Conservation (phyloP, 1,139 yeast species). For the Petasospora rhodanensis region DNA sequence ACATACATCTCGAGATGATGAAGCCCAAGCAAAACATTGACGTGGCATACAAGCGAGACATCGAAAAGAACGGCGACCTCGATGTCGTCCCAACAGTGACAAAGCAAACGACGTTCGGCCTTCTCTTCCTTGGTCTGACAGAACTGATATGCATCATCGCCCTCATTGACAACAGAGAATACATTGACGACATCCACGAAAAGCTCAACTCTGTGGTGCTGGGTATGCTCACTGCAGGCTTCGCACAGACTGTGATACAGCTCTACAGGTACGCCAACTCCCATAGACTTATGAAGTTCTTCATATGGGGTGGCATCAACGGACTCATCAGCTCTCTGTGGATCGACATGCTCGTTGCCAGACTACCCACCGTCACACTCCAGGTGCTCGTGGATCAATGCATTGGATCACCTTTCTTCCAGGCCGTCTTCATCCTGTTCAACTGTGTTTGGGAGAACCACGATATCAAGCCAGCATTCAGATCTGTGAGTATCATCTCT, state of each 20-base stretch:
- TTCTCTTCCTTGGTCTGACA: constrained; percentile 10
- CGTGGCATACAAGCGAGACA: constrained; percentile 12
- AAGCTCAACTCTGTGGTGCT: constrained; percentile 39
- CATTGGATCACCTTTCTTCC: constrained; percentile 53
- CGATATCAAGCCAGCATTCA: constrained; percentile 21
- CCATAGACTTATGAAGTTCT: constrained; percentile 44
- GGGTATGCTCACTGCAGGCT: constrained; percentile 47
- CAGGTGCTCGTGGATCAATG: constrained; percentile 50
- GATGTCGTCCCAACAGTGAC: constrained; percentile 1
- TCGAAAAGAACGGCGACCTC: constrained; percentile 17
- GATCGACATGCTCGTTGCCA: constrained; percentile 45
- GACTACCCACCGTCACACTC: constrained; percentile 33
- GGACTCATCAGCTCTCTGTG: constrained; percentile 54
- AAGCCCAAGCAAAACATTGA: constrained; percentile 5
- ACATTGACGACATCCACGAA: constrained; percentile 21
- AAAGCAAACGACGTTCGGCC: constrained; percentile 6
- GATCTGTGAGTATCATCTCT: constrained; percentile 15
- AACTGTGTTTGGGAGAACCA: constrained; percentile 52
- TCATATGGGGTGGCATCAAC: constrained; percentile 59
- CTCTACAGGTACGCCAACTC: constrained; percentile 38
- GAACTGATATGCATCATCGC: constrained; percentile 10
- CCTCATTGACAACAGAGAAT: constrained; percentile 19
- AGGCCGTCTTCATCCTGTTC: constrained; percentile 44
- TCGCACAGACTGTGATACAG: constrained; percentile 58
- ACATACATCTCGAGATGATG: constrained; percentile 3